Conservation (phyloP, 495 filamentous ascomycete species). For the Aspergillus sparsus region DNA sequence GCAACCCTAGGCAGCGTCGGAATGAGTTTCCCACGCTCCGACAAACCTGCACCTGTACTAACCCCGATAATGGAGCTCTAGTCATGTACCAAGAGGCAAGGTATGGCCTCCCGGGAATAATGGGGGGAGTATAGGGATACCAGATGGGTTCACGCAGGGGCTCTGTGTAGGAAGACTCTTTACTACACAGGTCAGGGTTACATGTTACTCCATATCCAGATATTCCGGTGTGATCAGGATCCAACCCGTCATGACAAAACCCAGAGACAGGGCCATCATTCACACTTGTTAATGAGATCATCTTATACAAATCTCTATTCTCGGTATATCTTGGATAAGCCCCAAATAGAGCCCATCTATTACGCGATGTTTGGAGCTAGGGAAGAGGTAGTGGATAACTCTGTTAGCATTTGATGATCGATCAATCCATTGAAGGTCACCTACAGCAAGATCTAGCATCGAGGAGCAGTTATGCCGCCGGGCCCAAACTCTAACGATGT, state of each 20-base stretch:
- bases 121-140: not conserved
- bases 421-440: not conserved
- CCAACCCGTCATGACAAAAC: not conserved
- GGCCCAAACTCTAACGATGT: not conserved
- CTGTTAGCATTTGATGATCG: not conserved
- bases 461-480: not conserved
- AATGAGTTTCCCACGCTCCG: not conserved
- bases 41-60: not conserved
- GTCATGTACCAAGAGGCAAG: not conserved
- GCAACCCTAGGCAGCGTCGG: not conserved
- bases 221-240: not conserved
- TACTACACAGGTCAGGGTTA: not conserved
- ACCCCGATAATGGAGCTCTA: not conserved
- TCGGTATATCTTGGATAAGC: not conserved
- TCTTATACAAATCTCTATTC: not conserved
- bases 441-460: not conserved
- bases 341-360: not conserved
- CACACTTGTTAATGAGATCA: not conserved
- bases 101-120: not conserved
- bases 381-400: not conserved
- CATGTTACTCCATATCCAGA: not conserved
- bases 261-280: constrained; percentile 3
- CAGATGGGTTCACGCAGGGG: not conserved
- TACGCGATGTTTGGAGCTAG: not conserved
- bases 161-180: not conserved